These are phyloP conservation scores for Zoysia pacifica DNA, from an alignment of 176 grass and related monocot genomes.

Conservation along the genomic window DNA sequence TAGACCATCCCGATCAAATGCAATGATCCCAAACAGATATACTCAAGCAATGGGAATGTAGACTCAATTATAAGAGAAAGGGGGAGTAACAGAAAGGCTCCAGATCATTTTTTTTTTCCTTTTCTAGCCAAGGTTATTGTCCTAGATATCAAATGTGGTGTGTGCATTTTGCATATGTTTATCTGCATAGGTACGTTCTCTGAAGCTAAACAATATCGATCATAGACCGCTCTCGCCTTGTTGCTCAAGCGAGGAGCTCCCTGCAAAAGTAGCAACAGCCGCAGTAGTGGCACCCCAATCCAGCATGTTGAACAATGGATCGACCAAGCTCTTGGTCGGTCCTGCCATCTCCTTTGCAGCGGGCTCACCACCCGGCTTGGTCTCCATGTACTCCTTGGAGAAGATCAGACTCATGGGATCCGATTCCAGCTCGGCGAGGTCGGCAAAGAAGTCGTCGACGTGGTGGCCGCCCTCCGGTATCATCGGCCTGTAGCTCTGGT, in stretches of 20 bases:
- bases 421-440: slow-evolving; percentile 78
- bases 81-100: background rate
- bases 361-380: slow-evolving; percentile 29
- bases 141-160: slow-evolving; percentile 40
- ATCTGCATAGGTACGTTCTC: slow-evolving; percentile 13
- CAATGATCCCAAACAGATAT: slow-evolving; percentile 32
- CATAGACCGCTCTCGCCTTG: slow-evolving; percentile 46
- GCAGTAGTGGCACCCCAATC: slow-evolving; percentile 47
- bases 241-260: slow-evolving; percentile 58
- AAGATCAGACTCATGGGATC: slow-evolving; percentile 89
- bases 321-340: slow-evolving; percentile 33
- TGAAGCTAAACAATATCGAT: slow-evolving; percentile 40
- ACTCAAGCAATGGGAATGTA: background rate
- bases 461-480: slow-evolving; percentile 63
- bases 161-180: slow-evolving; percentile 21
- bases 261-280: slow-evolving; percentile 38
- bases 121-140: slow-evolving; percentile 45
- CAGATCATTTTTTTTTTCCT: background rate
- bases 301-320: slow-evolving; percentile 60
- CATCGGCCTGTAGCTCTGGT: slow-evolving; percentile 64
- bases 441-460: slow-evolving; percentile 80
- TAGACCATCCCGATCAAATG: slow-evolving; percentile 31
- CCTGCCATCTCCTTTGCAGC: slow-evolving; percentile 45
- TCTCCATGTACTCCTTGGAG: slow-evolving; percentile 66
- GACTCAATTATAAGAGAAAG: background rate